Conservation (phyloP, 148 eudicot genomes). For the Heliosperma pusillum region DNA sequence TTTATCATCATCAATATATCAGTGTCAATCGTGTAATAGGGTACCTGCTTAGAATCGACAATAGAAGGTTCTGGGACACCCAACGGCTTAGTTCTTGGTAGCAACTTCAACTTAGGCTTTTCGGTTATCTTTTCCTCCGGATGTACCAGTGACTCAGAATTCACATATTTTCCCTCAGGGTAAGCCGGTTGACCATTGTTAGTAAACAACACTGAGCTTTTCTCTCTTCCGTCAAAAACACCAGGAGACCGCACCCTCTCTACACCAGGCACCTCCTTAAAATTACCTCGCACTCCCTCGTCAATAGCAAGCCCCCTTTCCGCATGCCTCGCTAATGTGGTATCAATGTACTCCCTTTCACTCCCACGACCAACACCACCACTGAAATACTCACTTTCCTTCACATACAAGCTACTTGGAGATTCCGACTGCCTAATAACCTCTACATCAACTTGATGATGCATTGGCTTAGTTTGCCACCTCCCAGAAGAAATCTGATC, state of each 20-base stretch:
- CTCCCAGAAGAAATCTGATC: constrained; percentile 91
- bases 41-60: constrained; percentile 57
- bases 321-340: constrained; percentile 36
- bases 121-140: constrained; percentile 43
- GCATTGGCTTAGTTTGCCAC: constrained; percentile 67
- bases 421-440: constrained; percentile 45
- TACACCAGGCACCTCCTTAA: constrained; percentile 36
- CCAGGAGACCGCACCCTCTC: constrained; percentile 43
- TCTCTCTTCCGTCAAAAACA: constrained; percentile 33
- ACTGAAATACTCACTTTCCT: constrained; percentile 30
- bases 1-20: neutral
- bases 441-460: constrained; percentile 56
- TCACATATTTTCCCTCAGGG: constrained; percentile 33
- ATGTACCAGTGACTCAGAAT: constrained; percentile 28
- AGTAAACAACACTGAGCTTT: constrained; percentile 29
- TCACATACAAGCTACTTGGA: constrained; percentile 31
- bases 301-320: constrained; percentile 43
- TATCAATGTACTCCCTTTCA: constrained; percentile 38
- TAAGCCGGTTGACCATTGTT: constrained; percentile 38
- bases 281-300: constrained; percentile 37
- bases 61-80: constrained; percentile 42
- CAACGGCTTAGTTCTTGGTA: constrained; percentile 74
- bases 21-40: neutral
- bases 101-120: constrained; percentile 71
- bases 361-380: constrained; percentile 21